A percentile compares a stretch with the other conserved stretches of the same genome.
Conservation (phyloP, 164 flowering plant species). For the Berberis vulgaris region DNA sequence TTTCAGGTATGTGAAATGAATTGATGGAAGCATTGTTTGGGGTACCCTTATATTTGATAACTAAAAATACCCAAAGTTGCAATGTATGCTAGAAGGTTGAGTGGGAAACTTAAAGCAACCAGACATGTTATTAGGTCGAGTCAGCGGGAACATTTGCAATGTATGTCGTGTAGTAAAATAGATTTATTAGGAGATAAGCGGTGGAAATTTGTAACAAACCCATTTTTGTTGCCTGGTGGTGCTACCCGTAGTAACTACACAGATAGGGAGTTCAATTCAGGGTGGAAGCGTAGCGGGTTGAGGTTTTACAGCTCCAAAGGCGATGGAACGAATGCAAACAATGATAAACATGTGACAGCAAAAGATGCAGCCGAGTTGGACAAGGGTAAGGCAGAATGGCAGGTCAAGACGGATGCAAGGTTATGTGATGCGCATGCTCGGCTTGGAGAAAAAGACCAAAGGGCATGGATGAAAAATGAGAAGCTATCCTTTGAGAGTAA, state of each 20-base stretch:
- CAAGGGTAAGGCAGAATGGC: constrained; percentile 36
- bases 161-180: neutral
- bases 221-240: constrained; percentile 10
- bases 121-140: constrained; percentile 18
- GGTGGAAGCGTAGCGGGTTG: constrained; percentile 17
- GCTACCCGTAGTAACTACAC: constrained; percentile 4
- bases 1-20: constrained; percentile 1
- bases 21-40: neutral
- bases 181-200: constrained; percentile 11
- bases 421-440: constrained; percentile 60
- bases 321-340: constrained; percentile 77
- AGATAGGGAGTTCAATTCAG: constrained; percentile 12
- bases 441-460: constrained; percentile 89
- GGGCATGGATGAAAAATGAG: constrained; percentile 85
- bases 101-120: constrained; percentile 39
- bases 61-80: constrained; percentile 17
- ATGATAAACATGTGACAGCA: constrained; percentile 45
- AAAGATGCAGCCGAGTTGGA: constrained; percentile 41
- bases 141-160: neutral
- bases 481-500: constrained; percentile 64
- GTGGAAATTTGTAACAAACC: constrained; percentile 21
- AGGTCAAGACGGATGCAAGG: constrained; percentile 19
- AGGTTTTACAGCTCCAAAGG: constrained; percentile 77
- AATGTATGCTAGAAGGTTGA: constrained; percentile 77
- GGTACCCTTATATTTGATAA: neutral